Base-by-base conservation (phyloP, 805 yeast species). In the Cyberlindnera mycetangii region DNA sequence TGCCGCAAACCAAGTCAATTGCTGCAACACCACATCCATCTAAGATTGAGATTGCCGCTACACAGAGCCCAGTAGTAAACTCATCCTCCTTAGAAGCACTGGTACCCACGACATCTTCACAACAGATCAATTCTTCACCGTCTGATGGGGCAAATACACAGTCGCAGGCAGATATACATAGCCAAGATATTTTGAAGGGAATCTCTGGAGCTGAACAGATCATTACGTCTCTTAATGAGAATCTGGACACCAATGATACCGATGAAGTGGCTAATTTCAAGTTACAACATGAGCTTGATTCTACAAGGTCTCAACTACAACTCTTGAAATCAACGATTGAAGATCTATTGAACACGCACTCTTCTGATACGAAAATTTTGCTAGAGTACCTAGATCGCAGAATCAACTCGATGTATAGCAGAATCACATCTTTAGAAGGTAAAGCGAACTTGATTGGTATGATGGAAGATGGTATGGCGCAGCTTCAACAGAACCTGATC, bases 301-400 rank as follows among this genome's bases (percentile, higher is more conserved):
- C 20, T 32, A n/a, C n/a, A n/a, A n/a, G 10, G 25, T 7, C 25
- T 22, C 7, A 22, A 22, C 7, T 22, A 7, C 25, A 7, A 22
- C 7, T 7, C 25, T 22, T 10, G 7, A 15, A 16, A 20, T 19
- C 41, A 5, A 21, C 12, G 15, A 4, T 31, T n/a, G 35, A 38
- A 16, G 21, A 24, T 21, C 16, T 32, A 35, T 28, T 21, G 5
- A 14, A 32, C 33, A n/a, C 14, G 7, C 19, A 22, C 19, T 17
- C 14, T 4, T 14, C 21, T 3, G 46, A 37, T 20, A 30, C 17
- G 16, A 38, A 32, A 24, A n/a, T 33, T 4, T 17, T 32, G 6
- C 9, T 28, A 25, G 39, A 33, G 14, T 43, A 43, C 30, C 9
- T 38, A 4, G 46, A 43, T 20, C 33, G 41, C 18, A 28, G 41